Percentiles rank a stretch among this genome's conserved stretches.
Evolutionary conservation across 2,329 filamentous ascomycete genomes (phyloP).

Genomic region (Aspergillus sp.): DNA sequence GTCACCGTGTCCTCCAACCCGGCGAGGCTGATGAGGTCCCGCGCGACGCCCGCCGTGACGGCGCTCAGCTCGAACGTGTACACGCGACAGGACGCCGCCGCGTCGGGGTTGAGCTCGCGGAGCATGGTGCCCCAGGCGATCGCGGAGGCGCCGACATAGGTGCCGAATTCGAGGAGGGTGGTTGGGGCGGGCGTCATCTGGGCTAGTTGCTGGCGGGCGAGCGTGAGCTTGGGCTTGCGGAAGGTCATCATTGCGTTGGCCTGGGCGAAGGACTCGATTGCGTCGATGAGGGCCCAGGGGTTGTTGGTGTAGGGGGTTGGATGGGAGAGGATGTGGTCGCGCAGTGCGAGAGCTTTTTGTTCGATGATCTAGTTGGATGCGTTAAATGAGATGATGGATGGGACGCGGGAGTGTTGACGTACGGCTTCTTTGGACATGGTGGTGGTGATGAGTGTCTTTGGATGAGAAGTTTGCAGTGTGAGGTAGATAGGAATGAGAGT

Average conservation of each 20-base stretch:
- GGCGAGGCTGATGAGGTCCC: constrained; percentile 32
- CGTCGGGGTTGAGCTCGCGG: constrained; percentile 18
- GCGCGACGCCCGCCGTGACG: constrained; percentile 27
- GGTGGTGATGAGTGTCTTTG: no score
- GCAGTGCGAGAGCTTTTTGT: constrained; percentile 10
- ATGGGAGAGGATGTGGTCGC: constrained; percentile 19
- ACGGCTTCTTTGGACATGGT: background rate
- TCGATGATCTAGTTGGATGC: constrained; percentile 3
- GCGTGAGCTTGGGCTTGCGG: constrained; percentile 23
- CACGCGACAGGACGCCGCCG: constrained; percentile 19
- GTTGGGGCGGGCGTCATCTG: constrained; percentile 26
- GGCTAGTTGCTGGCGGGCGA: constrained; percentile 19
- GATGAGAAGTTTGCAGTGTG: background rate
- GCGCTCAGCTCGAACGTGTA: constrained; percentile 38
- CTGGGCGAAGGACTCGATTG: constrained; percentile 32
- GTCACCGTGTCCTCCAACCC: constrained; percentile 31
- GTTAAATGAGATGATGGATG: background rate
- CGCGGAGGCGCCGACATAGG: constrained; percentile 37
- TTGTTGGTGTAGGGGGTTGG: constrained; percentile 19
- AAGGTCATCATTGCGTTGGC: constrained; percentile 34
- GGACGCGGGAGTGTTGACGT: background rate
- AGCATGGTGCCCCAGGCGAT: constrained; percentile 29
- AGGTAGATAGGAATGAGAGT: background rate
- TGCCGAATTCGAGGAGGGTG: constrained; percentile 35
- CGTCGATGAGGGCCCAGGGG: constrained; percentile 25